These are phyloP conservation scores for Saposhnikovia divaricata DNA, from an alignment of 129 eudicot genomes.

Conservation along the genomic window DNA sequence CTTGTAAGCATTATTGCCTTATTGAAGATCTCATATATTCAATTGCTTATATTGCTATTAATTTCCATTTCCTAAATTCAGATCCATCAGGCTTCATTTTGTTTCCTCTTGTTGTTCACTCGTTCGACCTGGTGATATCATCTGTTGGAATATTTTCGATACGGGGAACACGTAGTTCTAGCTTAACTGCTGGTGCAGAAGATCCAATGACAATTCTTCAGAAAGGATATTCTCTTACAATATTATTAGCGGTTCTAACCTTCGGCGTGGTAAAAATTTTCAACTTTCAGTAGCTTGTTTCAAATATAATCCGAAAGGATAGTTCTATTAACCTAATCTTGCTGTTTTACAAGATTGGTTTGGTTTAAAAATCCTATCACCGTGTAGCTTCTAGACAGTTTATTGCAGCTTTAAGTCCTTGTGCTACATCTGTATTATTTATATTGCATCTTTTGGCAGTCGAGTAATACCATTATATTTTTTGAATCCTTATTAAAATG, in stretches of 20 bases:
- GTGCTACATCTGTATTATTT: neutral
- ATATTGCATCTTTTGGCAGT: neutral
- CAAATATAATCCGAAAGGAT: neutral
- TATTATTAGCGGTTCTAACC: conserved; percentile 75
- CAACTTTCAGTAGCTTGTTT: conserved; percentile 1
- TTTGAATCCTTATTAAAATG: neutral
- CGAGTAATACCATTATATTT: neutral
- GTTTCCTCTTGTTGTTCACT: conserved; percentile 95
- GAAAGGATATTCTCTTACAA: conserved; percentile 87
- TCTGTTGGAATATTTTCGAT: conserved; percentile 89
- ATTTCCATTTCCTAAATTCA: conserved; percentile 31
- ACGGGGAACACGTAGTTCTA: conserved; percentile 68
- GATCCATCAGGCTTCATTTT: conserved; percentile 96
- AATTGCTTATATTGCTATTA: neutral
- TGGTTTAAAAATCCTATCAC: neutral
- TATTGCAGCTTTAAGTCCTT: neutral
- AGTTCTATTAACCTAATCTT: neutral
- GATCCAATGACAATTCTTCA: conserved; percentile 95
- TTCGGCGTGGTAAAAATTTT: conserved; percentile 68
- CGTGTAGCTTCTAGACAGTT: neutral
- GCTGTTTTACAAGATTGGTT: neutral
- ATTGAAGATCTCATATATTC: neutral
- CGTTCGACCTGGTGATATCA: conserved; percentile 87
- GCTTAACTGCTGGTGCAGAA: conserved; percentile 43
- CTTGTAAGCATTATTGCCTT: neutral